phyloP scores from a whole-genome alignment of 768 basidiomycete genomes.

The Lactifluus pinguis region DNA sequence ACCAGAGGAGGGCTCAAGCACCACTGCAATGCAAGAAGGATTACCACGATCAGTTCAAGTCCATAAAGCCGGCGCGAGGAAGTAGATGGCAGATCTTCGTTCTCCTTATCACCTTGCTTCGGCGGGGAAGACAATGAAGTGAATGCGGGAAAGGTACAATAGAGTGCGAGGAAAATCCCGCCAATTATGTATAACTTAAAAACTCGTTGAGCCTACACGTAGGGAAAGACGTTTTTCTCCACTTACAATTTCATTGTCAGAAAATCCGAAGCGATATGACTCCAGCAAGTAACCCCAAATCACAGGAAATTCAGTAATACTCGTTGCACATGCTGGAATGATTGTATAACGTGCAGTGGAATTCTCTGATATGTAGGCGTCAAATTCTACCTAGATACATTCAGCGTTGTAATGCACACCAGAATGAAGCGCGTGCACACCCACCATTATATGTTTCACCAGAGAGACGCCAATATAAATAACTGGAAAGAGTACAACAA shows the following conservation, averaged over 20 bases:
- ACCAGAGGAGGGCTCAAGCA: constrained; percentile 40
- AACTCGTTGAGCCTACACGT: background rate
- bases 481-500: constrained; percentile 46
- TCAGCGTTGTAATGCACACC: background rate
- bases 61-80: constrained; percentile 9
- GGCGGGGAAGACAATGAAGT: background rate
- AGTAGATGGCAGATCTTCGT: background rate
- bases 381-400: constrained; percentile 12
- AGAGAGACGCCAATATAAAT: constrained; percentile 42
- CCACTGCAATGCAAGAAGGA: constrained; percentile 30
- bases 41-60: constrained; percentile 27
- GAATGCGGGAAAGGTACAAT: constrained; percentile 4
- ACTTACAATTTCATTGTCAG: constrained; percentile 20
- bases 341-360: constrained; percentile 15
- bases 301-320: constrained; percentile 6
- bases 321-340: constrained; percentile 18
- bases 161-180: constrained; percentile 11
- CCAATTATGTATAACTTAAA: constrained; percentile 19
- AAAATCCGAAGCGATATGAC: constrained; percentile 5
- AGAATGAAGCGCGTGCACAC: constrained; percentile 15
- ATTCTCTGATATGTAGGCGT: background rate
- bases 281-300: constrained; percentile 11
- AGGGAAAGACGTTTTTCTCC: background rate
- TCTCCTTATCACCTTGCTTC: background rate
- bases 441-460: constrained; percentile 34